A percentile compares a stretch with the other conserved stretches of the same genome.
These are phyloP conservation scores for Tricholoma sp. DNA, from an alignment of 768 basidiomycete species.

Conservation along the genomic window DNA sequence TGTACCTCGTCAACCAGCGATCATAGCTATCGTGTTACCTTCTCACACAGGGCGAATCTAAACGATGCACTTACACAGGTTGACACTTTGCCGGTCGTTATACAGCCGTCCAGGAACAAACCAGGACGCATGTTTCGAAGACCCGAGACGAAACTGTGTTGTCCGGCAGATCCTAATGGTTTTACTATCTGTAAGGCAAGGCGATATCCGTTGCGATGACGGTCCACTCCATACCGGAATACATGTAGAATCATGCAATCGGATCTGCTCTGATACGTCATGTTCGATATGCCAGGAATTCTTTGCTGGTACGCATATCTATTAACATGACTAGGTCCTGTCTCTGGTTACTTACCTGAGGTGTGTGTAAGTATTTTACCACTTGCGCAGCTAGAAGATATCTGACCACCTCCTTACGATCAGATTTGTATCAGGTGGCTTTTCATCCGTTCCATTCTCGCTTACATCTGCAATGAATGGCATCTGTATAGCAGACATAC, in stretches of 20 bases:
- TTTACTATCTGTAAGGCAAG: background rate
- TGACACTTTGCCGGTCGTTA: background rate
- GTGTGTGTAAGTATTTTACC: background rate
- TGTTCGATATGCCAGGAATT: background rate
- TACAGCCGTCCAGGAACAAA: slow-evolving; percentile 1
- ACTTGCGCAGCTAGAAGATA: background rate
- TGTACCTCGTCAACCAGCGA: slow-evolving; percentile 5
- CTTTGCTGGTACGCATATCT: background rate
- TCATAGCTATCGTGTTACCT: slow-evolving; percentile 9
- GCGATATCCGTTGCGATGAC: background rate
- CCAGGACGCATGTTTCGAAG: background rate
- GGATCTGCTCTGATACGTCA: background rate
- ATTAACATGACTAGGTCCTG: background rate
- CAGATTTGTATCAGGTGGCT: background rate
- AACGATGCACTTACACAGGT: background rate
- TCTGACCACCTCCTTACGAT: slow-evolving; percentile 6
- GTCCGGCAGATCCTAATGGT: background rate
- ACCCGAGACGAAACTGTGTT: background rate
- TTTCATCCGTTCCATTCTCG: background rate
- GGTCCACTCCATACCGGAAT: background rate
- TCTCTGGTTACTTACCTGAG: background rate
- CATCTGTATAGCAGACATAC: background rate
- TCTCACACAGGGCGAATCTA: background rate
- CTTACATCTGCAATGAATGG: background rate
- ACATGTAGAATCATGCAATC: background rate